These are phyloP conservation scores for Auriculariales sp. DNA, from an alignment of 768 basidiomycete species.

Conservation along the genomic window DNA sequence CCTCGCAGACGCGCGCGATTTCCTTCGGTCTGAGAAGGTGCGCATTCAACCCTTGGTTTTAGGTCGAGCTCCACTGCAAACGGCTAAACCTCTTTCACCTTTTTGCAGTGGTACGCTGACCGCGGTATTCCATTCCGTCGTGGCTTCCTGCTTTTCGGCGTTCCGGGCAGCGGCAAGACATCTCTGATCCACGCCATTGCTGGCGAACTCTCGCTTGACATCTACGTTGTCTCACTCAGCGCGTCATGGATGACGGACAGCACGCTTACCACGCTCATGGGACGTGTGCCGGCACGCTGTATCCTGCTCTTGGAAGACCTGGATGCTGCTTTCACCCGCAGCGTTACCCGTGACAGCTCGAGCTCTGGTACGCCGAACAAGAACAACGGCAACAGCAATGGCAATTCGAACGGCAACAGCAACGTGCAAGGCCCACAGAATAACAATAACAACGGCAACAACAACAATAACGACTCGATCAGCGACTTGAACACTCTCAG, in stretches of 20 bases:
- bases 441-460: constrained; percentile 27
- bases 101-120: constrained; percentile 70
- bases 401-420: constrained; percentile 18
- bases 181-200: constrained; percentile 76
- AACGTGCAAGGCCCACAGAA: constrained; percentile 29
- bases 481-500: constrained; percentile 72
- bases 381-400: constrained; percentile 18
- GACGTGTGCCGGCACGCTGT: constrained; percentile 69
- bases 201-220: constrained; percentile 78
- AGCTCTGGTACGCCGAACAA: constrained; percentile 10
- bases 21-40: constrained; percentile 61
- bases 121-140: constrained; percentile 85
- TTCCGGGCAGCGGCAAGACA: constrained; percentile 77
- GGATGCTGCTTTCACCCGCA: constrained; percentile 76
- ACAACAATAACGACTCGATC: constrained; percentile 20
- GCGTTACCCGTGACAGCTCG: constrained; percentile 47
- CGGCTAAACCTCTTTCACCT: neutral
- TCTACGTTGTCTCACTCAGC: constrained; percentile 79
- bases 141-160: constrained; percentile 73
- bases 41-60: neutral
- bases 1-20: constrained; percentile 66
- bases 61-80: neutral
- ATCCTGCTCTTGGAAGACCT: constrained; percentile 85
- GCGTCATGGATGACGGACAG: constrained; percentile 36
- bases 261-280: constrained; percentile 75